Base-by-base conservation (phyloP, 2,329 filamentous ascomycete genomes). In the Cylindrodendrum hubeiense region DNA sequence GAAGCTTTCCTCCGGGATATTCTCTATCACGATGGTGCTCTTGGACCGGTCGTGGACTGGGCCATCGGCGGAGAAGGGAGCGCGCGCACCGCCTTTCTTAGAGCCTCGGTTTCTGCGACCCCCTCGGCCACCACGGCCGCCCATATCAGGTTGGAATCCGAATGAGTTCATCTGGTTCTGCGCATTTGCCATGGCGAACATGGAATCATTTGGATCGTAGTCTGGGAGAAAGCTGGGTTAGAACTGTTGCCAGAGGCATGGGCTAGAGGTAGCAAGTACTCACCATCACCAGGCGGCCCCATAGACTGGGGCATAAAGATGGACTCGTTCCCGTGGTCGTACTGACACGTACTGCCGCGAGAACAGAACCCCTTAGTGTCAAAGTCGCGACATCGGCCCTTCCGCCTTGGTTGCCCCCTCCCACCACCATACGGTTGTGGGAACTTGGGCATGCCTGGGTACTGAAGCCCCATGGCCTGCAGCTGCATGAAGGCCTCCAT, bases 331-430 rank as follows among this genome's bases (percentile, higher is more conserved):
- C 87, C 89, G 75, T 95, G 93, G 70, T 93, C 89, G 71, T 87
- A 94, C 41, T 83, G 85, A 78, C 93, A 95, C 22, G 84, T 86
- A 71, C 84, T 88, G 3, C 91, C 91, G 41, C 89, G 82, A 6
- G 89, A 85, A 74, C 93, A 95, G 72, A 87, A 93, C 0, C 93
- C 93, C 70, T 92, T 92, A 1, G 81, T 87, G 63, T 93, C 91
- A 71, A 92, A 94, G 76, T 93, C 90, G 62, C 87, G 84, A 74
- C 92, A 95, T 63, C 88, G 84, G 61, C 83, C 78, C 67, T 79
- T 82, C 52, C 77, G 81, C 61, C 79, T 80, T 41, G 74, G 75
- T 43, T 76, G 73, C 62, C 34, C 68, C 57, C 60, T 69, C n/a
- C 69, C 70, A 17, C 64, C 66, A 26, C 71, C 68, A 21, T 78